A percentile compares a stretch with the other conserved stretches of the same genome.
phyloP scores from a whole-genome alignment of 2,329 filamentous ascomycete genomes.

The Penicillium palitans region DNA sequence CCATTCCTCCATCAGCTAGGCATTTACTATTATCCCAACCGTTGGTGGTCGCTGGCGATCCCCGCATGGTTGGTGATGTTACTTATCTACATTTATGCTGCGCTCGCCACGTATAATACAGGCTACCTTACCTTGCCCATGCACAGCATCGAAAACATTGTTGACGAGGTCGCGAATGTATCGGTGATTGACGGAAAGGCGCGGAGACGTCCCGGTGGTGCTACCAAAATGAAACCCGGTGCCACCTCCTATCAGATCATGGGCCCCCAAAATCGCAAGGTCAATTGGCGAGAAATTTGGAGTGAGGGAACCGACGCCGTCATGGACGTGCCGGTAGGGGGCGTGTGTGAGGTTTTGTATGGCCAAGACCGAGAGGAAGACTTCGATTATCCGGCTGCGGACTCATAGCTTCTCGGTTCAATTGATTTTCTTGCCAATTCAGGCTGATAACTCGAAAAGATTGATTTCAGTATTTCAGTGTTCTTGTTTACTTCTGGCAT shows the following conservation, averaged over 20 bases:
- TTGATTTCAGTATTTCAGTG: neutral
- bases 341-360: slow-evolving; percentile 93
- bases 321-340: slow-evolving; percentile 92
- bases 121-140: slow-evolving; percentile 82
- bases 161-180: slow-evolving; percentile 85
- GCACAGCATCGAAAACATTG: slow-evolving; percentile 79
- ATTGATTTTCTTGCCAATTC: neutral
- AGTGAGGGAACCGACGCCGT: slow-evolving; percentile 92
- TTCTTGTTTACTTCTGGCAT: neutral
- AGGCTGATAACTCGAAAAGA: neutral
- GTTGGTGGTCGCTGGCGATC: slow-evolving; percentile 95
- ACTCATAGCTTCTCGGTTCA: slow-evolving; percentile 10
- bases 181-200: slow-evolving; percentile 77
- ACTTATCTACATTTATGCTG: slow-evolving; percentile 90
- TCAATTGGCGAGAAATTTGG: slow-evolving; percentile 83
- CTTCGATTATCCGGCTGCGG: slow-evolving; percentile 13
- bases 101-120: slow-evolving; percentile 85
- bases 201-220: slow-evolving; percentile 50
- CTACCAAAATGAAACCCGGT: slow-evolving; percentile 44
- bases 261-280: slow-evolving; percentile 44
- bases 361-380: slow-evolving; percentile 57
- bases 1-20: slow-evolving; percentile 90
- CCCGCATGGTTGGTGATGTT: slow-evolving; percentile 87
- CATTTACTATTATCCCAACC: slow-evolving; percentile 94
- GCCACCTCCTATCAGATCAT: slow-evolving; percentile 45